Evolutionary conservation across 2,329 filamentous ascomycete genomes (phyloP).

Genomic region (Colletotrichum acutatum): DNA sequence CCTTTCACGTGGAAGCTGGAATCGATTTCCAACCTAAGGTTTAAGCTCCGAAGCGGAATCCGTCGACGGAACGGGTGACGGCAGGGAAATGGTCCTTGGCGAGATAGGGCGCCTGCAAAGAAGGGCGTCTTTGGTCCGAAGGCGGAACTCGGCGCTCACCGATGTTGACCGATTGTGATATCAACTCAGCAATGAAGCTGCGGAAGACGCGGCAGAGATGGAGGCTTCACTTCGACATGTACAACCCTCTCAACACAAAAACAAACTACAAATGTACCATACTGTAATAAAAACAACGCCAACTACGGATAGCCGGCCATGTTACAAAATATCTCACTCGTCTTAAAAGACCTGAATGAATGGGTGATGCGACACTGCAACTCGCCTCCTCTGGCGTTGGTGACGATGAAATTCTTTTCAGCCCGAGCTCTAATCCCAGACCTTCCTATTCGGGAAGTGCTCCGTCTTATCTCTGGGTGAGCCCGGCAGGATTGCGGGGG

Average conservation of each 20-base stretch:
- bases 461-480: constrained; percentile 27
- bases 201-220: not conserved
- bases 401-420: not conserved
- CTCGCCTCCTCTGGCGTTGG: not conserved
- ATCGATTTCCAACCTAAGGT: not conserved
- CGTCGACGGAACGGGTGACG: not conserved
- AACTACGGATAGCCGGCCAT: not conserved
- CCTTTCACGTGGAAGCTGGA: not conserved
- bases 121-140: not conserved
- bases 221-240: not conserved
- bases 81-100: not conserved
- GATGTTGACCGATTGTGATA: not conserved
- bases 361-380: not conserved
- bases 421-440: not conserved
- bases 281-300: not conserved
- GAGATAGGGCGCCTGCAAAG: not conserved
- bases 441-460: constrained; percentile 27
- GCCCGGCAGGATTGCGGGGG: constrained; percentile 17
- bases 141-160: constrained; percentile 25
- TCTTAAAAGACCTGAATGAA: not conserved
- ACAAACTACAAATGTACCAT: not conserved
- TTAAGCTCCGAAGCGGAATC: not conserved
- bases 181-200: not conserved
- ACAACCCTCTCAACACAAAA: not conserved
- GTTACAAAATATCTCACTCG: not conserved